Evolutionary conservation across 2,329 filamentous ascomycete genomes (phyloP), one percentile per base, ranked within the genome.

Genomic region (Penicillium verrucosum): DNA sequence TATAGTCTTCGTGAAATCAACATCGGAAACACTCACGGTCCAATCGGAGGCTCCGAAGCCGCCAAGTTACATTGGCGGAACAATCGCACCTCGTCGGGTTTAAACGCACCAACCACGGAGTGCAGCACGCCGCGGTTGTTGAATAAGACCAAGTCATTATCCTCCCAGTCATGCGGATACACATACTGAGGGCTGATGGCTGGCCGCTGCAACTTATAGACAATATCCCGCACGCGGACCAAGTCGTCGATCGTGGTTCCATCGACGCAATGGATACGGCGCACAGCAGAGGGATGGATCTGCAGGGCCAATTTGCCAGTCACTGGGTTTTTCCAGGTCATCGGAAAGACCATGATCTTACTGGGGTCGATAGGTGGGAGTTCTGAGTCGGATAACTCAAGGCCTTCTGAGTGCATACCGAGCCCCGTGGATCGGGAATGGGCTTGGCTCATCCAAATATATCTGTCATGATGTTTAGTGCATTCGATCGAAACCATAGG

Each of bases 61-160:
- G 89, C 88, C 71, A 92, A 79, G 70, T 92, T 92, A 74, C 89
- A 92, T 77, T 92, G 89, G 60, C 89, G 77, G 69, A 92, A 92
- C 58, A 92, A 70, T 43, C 89, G 76, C 32, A 91, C 84, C 76
- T 92, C 88, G n/a, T 88, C 82, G 47, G 86, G 82, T 8, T 81
- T 80, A 72, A 92, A 92, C 1, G 86, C 86, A 1, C 89, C 89
- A 0, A 90, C 88, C 1, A 92, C 89, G 3, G 83, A 87, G 71
- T 93, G 89, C 54, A 92, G 70, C 16, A 90, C 79, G 1, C 89
- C 89, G 10, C 88, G 83, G 68, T 92, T 92, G 71, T 92, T 87
- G 73, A 92, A 92, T 27, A 92, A 76, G 0, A 90, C 89, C 56
- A 90, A 74, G 68, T 92, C 89, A 5, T 89, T 89, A 68, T 89